Evolutionary conservation across 2,329 filamentous ascomycete genomes (phyloP), one percentile per base, ranked within the genome.

Genomic region (Botrytis elliptica): DNA sequence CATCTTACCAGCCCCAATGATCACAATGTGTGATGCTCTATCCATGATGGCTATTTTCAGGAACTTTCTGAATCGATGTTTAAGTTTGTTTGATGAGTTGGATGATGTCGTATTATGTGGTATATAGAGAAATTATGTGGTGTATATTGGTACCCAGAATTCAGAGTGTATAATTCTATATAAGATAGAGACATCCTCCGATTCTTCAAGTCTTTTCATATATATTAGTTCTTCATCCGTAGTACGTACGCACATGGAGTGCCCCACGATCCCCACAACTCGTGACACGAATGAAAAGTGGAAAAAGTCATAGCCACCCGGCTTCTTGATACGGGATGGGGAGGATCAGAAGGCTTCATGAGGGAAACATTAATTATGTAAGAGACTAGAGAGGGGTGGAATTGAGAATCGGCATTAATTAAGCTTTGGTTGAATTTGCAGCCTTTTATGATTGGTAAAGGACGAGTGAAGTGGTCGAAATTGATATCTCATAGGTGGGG

Each of bases 1-100:
- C n/a, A 67, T 22, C 79, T 79, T 82, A 86, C 85, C 87, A 40
- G 86, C 86, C 79, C 86, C 79, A 74, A 86, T 78, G 77, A 86
- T 81, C 80, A 85, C 82, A 79, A 86, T 81, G 72, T 83, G 65
- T 62, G 71, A 69, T 42, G 20, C 36, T 55, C 46, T 73, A 42
- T 67, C 65, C 65, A 67, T 67, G 14, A 22, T 52, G 33, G 16
- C 14, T 4, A 33, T 38, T 52, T 52, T n/a, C 46, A 10, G 22
- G 7, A 25, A n/a, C 14, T 62, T 20, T 46, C 6, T 29, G 38
- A n/a, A n/a, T 40, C 33, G 18, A 16, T 25, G 9, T 40, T 8
- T 1, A n/a, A 67, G 25, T 18, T 38, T 38, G 14, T 40, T 22
- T 18, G 46, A 55, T 55, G 46, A 29, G 8, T 12, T 55, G 14